Evolutionary conservation across 2,329 filamentous ascomycete species (phyloP), one percentile per base, ranked within the genome.

Genomic region (Ophiosphaerella korrae): DNA sequence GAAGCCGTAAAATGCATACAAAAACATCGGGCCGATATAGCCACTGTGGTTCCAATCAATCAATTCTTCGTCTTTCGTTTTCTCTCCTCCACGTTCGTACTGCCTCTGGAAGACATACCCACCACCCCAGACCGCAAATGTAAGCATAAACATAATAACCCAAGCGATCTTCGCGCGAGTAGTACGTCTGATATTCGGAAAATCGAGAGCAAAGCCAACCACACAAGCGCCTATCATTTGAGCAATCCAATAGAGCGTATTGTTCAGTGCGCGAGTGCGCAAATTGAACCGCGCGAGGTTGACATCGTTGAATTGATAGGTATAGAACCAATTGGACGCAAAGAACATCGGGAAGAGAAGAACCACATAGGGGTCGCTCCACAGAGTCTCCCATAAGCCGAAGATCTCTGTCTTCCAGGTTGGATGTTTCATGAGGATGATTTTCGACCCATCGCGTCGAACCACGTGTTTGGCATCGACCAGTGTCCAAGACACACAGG

Each of bases 1-100:
- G 72, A 93, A 87, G 23, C 90, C 90, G 69, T 92, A 94, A 72
- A 90, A 90, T 55, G 95, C 88, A 77, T 91, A 94, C 43, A 95
- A 74, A 73, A 95, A 89, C 86, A 95, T 89, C 9, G 88, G 88
- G 0, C 87, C 90, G 53, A 88, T 78, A 70, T 88, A 93, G 45
- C 83, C 84, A 21, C 78, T 76, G 44, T 83, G 78, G 2, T 76
- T 81, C 85, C 88, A 93, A 73, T 93, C 89, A 11, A 29, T 48
- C 32, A 37, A 32, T 51, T 70, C 68, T 12, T 59, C 45, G 26
- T 58, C 58, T 9, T 35, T 33, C 16, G 49, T 64, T 26, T 9
- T 23, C 44, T 4, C 3, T 18, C 9, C 60, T 13, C 63, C 50
- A 23, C 75, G 74, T 11, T 65, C 79, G 68, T 87, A 87, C 24